Evolutionary conservation across 495 filamentous ascomycete species (phyloP), one percentile per base, ranked within the genome.

Genomic region (Neurospora sp.): DNA sequence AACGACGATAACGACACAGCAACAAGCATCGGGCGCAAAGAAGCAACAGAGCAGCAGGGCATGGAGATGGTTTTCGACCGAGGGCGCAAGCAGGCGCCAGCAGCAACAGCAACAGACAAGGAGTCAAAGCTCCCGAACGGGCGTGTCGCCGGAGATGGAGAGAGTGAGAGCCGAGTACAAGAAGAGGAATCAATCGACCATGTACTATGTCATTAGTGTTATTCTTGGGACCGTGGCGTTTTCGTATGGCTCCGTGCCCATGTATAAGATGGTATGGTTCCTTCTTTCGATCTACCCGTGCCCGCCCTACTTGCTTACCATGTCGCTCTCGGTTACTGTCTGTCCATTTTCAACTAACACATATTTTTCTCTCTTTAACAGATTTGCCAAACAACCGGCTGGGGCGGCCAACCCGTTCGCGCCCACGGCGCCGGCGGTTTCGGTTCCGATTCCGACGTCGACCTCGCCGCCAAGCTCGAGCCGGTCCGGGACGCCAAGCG

Each of bases 301-400:
- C 72, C 38, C 61, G 48, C 72, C 38, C 61, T 69, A 17, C 35
- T 41, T 48, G 38, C 39, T 2, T 61, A 14, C 70, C 71, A 70
- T 76, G 42, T 5, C 22, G 4, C 6, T 69, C 48, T 69, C 48
- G 1, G 40, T 59, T 5, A 16, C 69, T 48, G 40, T 65, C 61
- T 9, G 7, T 59, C 7, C 5, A 20, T 3, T 35, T n/a, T 35
- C 35, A 35, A 35, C 53, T 61, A 61, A 61, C 22, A 16, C 7
- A 35, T 0, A 0, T 7, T 35, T 35, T 35, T 35, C 27, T 27
- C 27, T 35, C 35, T 6, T 0, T 5, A 35, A 35, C 35, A 97
- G 91, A 97, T 99, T 77, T 99, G 96, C 84, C 93, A 96, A 80
- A 94, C 95, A 45, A 98, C 93, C 3, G 96, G 96, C 76, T 99